Evolutionary conservation across 2,329 filamentous ascomycete genomes (phyloP), one percentile per base, ranked within the genome.

Genomic region (Alternaria tenuissima): DNA sequence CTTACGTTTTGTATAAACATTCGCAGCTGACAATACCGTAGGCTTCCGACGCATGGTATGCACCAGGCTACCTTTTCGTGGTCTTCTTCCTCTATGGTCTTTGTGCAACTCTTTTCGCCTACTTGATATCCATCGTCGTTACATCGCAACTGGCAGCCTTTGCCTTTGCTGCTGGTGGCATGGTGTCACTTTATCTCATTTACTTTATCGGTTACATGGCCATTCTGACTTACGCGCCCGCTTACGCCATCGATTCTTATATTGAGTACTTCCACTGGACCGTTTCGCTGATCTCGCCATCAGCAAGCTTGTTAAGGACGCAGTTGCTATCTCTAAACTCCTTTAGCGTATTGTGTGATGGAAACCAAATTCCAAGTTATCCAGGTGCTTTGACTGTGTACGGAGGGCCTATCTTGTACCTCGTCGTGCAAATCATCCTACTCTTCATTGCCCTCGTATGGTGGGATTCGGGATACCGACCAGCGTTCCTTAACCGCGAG

Each of bases 371-470:
- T 20, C 87, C 89, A 1, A 81, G 83, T 1, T 89, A 92, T 65
- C 91, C 93, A 0, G 90, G 87, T 7, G 87, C 85, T 4, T 87
- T 97, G 32, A 84, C 85, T 0, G 86, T 90, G 28, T 97, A 93
- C 69, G 94, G 94, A 30, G 92, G 91, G 0, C 92, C 93, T 0
- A 94, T 97, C 36, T 78, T 95, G 0, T 97, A 96, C 75, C 85
- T 97, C 2, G 85, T 92, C 51, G 48, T 93, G 0, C 94, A 97
- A 73, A 87, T 87, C 0, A 76, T 92, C 24, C 60, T 92, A 16
- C 82, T 95, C 1, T 93, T 96, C 66, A 81, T 84, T 0, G 78
- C 93, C 14, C 83, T 97, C 0, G 82, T 97, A 14, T 94, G 90
- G 89, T 86, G 90, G 71, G 94, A 97, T 72, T 89, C 90, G 55